Evolutionary conservation across 2,329 filamentous ascomycete species (phyloP), one percentile per base, ranked within the genome.

Genomic region (Helotiales sp.): DNA sequence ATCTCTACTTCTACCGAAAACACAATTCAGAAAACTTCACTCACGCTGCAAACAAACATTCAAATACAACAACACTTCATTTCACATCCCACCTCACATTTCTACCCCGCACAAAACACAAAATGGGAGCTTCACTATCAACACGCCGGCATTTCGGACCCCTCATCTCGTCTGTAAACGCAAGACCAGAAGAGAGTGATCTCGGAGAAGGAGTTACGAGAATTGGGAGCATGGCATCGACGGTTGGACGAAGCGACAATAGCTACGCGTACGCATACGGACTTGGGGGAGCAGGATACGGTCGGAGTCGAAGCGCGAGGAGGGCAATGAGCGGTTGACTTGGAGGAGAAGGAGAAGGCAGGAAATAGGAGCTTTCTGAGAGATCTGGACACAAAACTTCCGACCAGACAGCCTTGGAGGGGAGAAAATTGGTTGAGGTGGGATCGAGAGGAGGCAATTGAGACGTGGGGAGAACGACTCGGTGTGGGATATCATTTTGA

Each of bases 121-220:
- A n/a, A 40, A 57, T 57, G 54, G 54, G 54, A 24, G 54, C 54
- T 6, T 57, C 54, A 22, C 15, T 57, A 34, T 57, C 54, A 4
- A 57, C 32, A 20, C 54, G 54, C 20, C 54, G 54, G 3, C 54
- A 57, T 22, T 57, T 57, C 54, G 54, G 54, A 6, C 54, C 54
- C 54, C 6, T 57, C 32, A 34, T 57, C 30, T 57, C 54, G 3
- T 57, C 54, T 8, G 20, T 26, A 20, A 13, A 57, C 32, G 5
- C 54, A 26, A 22, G 26, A 20, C 13, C 54, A 6, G 54, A 32
- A 57, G 54, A 57, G 7, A 57, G 20, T 24, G 32, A 34, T 15
- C 30, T 34, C 28, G 17, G 52, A 5, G 52, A 55, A 20, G 52
- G 30, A 24, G 54, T 37, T 4, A 17, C 54, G 6, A 37, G 54